Percentiles rank a stretch among this genome's conserved stretches.
phyloP scores from a whole-genome alignment of 768 basidiomycete species.

The Chalciporus chontae region DNA sequence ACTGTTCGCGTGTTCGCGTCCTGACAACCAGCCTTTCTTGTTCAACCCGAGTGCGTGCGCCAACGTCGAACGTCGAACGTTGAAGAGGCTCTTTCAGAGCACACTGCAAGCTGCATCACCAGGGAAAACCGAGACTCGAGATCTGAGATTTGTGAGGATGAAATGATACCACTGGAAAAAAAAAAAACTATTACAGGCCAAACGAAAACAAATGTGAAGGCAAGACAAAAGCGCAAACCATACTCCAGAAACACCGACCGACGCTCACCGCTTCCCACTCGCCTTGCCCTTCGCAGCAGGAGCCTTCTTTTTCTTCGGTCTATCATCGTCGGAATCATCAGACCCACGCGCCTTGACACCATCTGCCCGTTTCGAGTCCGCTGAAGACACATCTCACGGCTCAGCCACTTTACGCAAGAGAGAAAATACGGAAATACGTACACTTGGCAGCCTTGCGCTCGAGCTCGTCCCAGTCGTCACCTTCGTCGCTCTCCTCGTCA shows the following conservation, averaged over 20 bases:
- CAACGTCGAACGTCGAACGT: no score
- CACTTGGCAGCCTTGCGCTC: constrained; percentile 90
- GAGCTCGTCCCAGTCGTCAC: constrained; percentile 96
- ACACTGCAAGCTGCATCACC: no score
- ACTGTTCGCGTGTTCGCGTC: no score
- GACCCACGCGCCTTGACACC: constrained; percentile 40
- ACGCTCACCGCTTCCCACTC: constrained; percentile 38
- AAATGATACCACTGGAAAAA: constrained; percentile 5
- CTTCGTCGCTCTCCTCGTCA: constrained; percentile 61
- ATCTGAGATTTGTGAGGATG: neutral
- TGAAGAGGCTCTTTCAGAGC: no score
- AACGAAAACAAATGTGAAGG: neutral
- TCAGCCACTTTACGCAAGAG: neutral
- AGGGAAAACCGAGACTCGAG: neutral
- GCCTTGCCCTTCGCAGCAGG: constrained; percentile 34
- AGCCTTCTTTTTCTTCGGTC: constrained; percentile 44
- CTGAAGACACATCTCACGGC: constrained; percentile 21
- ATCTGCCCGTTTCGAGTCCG: constrained; percentile 46
- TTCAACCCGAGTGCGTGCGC: no score
- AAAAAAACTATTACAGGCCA: constrained; percentile 1
- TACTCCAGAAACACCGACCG: neutral
- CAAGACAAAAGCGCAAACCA: neutral
- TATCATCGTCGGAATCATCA: constrained; percentile 50
- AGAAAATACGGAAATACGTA: constrained; percentile 29
- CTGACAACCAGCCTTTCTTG: no score